Base-by-base conservation (phyloP, 2,329 filamentous ascomycete species). In the Sphaerulina populicola region DNA sequence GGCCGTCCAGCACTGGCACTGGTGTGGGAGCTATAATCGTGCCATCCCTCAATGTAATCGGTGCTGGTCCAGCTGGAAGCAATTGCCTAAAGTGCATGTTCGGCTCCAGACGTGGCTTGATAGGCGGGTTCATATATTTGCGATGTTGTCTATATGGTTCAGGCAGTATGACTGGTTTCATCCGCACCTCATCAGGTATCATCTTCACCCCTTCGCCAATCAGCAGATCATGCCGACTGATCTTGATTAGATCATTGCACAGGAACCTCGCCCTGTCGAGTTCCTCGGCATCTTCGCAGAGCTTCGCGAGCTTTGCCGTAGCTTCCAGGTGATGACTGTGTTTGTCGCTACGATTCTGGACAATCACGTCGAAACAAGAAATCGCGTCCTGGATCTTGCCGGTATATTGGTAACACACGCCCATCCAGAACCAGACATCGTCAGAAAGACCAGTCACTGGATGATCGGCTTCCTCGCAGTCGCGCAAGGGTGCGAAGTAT, bases 251-350 rank as follows among this genome's bases (percentile, higher is more conserved):
- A 65, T 94, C 85, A 31, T 84, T 85, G 44, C 87, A 81, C 45
- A 89, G 79, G 53, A 85, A 82, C 52, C 89, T 79, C 1, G 89
- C 89, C 62, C 88, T 81, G 61, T 89, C 85, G 18, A 79, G 81
- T 69, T 84, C 80, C 56, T 82, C 82, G 40, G 78, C 78, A 56
- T 54, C 65, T 65, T 94, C 88, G 63, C 94, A 95, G 67, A 96
- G 80, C 61, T 86, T 89, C 10, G 88, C 88, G 8, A 96, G 74
- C 60, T 46, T 47, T 10, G 56, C 58, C 21, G 55, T 53, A 4
- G 54, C 55, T 30, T 48, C 14, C 15, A 29, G 46, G 18, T 42
- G 31, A 37, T 44, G 51, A 35, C 27, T 47, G 37, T 60, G 57
- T 23, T 51, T 57, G 10, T 55, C 46, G 4, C 54, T 53, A 7